Evolutionary conservation across 306 rosid genomes (phyloP).

Genomic region (Vigna angularis): DNA sequence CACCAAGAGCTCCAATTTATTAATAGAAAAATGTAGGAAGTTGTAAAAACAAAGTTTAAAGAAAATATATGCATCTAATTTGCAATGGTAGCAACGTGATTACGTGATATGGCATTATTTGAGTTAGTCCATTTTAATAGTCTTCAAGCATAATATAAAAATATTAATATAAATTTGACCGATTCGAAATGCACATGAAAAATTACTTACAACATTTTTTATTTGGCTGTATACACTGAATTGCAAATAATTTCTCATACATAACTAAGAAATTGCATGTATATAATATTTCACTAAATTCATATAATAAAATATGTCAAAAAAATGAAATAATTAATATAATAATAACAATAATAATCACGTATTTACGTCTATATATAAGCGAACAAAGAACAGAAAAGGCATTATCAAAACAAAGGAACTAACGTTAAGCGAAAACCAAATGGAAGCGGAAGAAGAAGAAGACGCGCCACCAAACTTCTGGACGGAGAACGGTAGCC

Average conservation of each 20-base stretch:
- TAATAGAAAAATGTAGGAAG: background rate
- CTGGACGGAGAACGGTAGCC: slow-evolving; percentile 60
- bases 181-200: background rate
- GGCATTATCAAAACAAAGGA: too few species aligned
- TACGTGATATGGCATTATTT: slow-evolving; percentile 37
- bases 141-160: slow-evolving; percentile 26
- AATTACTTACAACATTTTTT: too few species aligned
- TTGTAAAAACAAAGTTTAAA: background rate
- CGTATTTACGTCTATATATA: background rate
- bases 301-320: too few species aligned
- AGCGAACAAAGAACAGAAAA: background rate
- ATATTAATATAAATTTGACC: slow-evolving; percentile 2
- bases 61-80: background rate
- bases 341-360: too few species aligned
- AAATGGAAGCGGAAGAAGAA: slow-evolving; percentile 56
- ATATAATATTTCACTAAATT: too few species aligned
- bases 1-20: background rate
- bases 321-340: too few species aligned
- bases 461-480: slow-evolving; percentile 57
- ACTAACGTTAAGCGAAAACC: background rate
- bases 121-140: slow-evolving; percentile 30
- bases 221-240: too few species aligned
- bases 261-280: background rate
- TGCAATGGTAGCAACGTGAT: slow-evolving; percentile 3
- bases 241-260: too few species aligned